Base-by-base conservation (phyloP, 495 filamentous ascomycete genomes). In the Astrocystis sublimbata region DNA sequence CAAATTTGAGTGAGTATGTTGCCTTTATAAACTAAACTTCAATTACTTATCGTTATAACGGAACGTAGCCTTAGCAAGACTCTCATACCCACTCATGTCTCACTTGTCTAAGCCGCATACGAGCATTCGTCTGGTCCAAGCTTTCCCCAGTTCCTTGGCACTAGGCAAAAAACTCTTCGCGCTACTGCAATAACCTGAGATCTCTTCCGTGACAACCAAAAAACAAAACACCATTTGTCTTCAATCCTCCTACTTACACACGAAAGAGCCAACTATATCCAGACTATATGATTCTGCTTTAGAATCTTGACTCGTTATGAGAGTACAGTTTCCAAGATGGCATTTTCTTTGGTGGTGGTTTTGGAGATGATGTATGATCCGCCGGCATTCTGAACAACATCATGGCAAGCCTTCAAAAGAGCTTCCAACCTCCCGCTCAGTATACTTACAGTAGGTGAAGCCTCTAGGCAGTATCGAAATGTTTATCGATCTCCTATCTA, bases 81-180 rank as follows among this genome's bases (percentile, higher is more conserved):
- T 12, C 4, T 15, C 36, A 49, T 49, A 6, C 26, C 12, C 5
- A 30, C 8, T 3, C 42, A 38, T 56, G 52, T 56, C 52, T 24
- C 38, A 31, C n/a, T 1, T n/a, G 4, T 4, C 9, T 21, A 2
- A 17, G n/a, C 2, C 24, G 23, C 45, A 19, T 19, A 31, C 15
- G n/a, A 35, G 33, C 30, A 2, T 30, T 19, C 19, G 28, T 57
- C 24, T 59, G 56, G 56, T 50, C 56, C 56, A 43, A 59, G 56
- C 49, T 45, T 55, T 62, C 31, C 6, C 19, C 12, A 3, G 13
- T 53, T 47, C 6, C 35, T 58, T 59, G 31, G 31, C 56, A 31
- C 46, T 23, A 58, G 35, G 19, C 10, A 47, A 12, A 59, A 59
- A 47, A 26, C 40, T 59, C 45, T 59, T 47, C 42, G 51, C 51